A percentile compares a stretch with the other conserved stretches of the same genome.
Evolutionary conservation across 805 yeast species (phyloP).

Genomic region (Zygotorulaspora chibaensis): DNA sequence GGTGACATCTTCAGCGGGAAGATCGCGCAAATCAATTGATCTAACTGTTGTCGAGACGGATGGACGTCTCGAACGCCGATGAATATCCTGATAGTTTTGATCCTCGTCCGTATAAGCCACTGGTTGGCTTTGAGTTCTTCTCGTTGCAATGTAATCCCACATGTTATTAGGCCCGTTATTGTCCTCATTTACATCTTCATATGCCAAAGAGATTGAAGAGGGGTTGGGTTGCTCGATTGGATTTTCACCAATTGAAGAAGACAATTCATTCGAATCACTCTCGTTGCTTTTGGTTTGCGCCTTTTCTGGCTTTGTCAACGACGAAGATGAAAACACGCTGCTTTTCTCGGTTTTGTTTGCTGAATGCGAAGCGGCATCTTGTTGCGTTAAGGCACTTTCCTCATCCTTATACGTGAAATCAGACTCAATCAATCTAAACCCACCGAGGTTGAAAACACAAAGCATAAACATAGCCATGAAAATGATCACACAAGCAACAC

Average conservation of each 20-base stretch:
- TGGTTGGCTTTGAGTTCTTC: slow-evolving; percentile 21
- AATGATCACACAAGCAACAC: slow-evolving; percentile 80
- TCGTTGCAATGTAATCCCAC: slow-evolving; percentile 6
- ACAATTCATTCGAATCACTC: slow-evolving; percentile 3
- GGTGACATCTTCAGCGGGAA: slow-evolving; percentile 41
- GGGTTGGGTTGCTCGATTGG: slow-evolving; percentile 3
- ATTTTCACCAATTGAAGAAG: neutral
- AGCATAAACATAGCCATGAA: slow-evolving; percentile 64
- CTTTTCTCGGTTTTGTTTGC: neutral
- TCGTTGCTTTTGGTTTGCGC: slow-evolving; percentile 6
- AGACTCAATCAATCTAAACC: slow-evolving; percentile 60
- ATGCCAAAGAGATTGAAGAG: slow-evolving; percentile 2
- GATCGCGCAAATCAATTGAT: slow-evolving; percentile 31
- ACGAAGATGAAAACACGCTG: neutral
- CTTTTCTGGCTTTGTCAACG: slow-evolving; percentile 6
- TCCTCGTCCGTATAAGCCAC: slow-evolving; percentile 22
- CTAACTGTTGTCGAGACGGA: slow-evolving; percentile 13
- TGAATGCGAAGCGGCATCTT: slow-evolving; percentile 4
- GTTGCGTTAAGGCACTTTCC: slow-evolving; percentile 17
- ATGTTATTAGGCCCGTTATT: neutral
- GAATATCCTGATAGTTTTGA: neutral
- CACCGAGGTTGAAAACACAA: slow-evolving; percentile 71
- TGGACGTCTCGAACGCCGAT: slow-evolving; percentile 6
- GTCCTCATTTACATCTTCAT: neutral
- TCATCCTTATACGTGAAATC: slow-evolving; percentile 49